These are phyloP conservation scores for Dryas octopetala DNA, from an alignment of 306 rosid genomes.

Conservation along the genomic window DNA sequence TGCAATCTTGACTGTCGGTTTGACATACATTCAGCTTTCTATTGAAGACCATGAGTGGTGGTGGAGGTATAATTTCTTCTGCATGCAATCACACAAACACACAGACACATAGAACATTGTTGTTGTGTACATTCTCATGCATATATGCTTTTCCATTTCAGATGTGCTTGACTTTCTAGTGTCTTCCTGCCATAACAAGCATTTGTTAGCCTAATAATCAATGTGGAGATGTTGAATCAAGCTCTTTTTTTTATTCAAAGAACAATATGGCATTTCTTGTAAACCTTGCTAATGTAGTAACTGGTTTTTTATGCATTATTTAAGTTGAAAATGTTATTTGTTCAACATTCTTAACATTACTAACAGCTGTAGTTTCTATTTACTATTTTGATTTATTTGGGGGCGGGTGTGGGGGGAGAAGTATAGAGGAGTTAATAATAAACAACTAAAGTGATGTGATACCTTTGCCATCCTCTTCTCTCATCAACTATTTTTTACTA, in stretches of 20 bases:
- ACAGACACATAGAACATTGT: not conserved
- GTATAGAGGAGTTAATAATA: not conserved
- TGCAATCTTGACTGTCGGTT: slow-evolving; percentile 57
- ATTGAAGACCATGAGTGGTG: slow-evolving; percentile 94
- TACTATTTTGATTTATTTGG: not conserved
- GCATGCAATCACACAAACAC: not conserved
- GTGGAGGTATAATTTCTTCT: slow-evolving; percentile 70
- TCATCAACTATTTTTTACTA: not conserved
- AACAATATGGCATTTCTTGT: not conserved
- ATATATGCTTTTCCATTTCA: not conserved
- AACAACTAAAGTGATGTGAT: not conserved
- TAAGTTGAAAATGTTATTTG: not conserved
- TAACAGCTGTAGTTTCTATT: not conserved
- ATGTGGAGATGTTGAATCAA: not conserved
- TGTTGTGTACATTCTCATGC: not conserved
- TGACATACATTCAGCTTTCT: slow-evolving; percentile 80
- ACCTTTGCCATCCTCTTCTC: not conserved
- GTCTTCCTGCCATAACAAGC: not conserved
- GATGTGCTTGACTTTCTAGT: not conserved
- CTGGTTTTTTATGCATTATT: not conserved
- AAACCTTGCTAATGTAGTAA: not conserved
- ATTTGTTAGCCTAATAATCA: not conserved
- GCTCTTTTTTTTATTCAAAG: not conserved
- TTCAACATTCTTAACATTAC: not conserved
- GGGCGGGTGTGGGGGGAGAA: not conserved